Conservation (phyloP, 192 early-diverging fungal species). For the Coemansia sp. region DNA sequence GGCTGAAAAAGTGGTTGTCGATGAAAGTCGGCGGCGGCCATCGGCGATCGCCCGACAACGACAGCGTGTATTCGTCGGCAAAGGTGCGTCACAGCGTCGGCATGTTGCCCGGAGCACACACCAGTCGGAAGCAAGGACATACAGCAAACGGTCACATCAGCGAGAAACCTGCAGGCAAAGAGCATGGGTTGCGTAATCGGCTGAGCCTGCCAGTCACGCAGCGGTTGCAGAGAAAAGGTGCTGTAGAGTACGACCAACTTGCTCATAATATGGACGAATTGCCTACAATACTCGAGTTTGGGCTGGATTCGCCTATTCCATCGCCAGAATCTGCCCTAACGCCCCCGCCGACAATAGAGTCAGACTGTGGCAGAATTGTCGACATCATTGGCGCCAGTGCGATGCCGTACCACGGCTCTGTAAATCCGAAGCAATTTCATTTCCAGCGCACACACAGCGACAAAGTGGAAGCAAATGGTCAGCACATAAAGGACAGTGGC, state of each 20-base stretch:
- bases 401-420: neutral
- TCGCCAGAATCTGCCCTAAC: neutral
- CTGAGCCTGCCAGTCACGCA: slow-evolving; percentile 9
- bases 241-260: neutral
- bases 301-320: slow-evolving; percentile 7
- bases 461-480: neutral
- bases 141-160: neutral
- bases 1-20: slow-evolving; percentile 46
- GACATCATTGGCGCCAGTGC: neutral
- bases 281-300: slow-evolving; percentile 15
- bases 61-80: neutral
- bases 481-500: neutral
- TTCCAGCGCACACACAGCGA: neutral
- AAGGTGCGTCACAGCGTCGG: slow-evolving; percentile 1
- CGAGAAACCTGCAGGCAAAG: neutral
- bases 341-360: slow-evolving; percentile 9
- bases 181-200: neutral
- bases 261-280: neutral
- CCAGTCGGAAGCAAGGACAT: neutral
- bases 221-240: slow-evolving; percentile 8
- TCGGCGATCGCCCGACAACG: neutral
- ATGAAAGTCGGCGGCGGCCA: slow-evolving; percentile 12
- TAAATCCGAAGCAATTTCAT: neutral
- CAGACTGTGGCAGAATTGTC: neutral
- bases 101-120: slow-evolving; percentile 2